phyloP scores from a whole-genome alignment of 306 rosid genomes.

The Myrica gale region DNA sequence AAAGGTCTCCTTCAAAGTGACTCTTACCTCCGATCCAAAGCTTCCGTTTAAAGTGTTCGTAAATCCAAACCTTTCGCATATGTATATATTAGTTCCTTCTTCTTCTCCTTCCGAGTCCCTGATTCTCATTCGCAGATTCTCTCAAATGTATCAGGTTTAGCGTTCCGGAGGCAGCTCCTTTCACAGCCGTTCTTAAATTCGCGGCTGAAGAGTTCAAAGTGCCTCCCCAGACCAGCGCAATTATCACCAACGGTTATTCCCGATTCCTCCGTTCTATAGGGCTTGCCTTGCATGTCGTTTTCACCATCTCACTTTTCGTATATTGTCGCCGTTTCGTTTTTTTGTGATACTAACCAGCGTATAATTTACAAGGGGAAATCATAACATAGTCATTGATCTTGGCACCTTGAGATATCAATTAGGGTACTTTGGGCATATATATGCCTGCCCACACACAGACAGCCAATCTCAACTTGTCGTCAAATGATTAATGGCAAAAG shows the following conservation, averaged over 20 bases:
- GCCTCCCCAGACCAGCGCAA: conserved; percentile 98
- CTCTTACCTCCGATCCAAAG: conserved; percentile 98
- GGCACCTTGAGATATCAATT: background rate
- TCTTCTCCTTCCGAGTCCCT: background rate
- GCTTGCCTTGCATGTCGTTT: background rate
- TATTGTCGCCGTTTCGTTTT: background rate
- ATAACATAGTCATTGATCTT: background rate
- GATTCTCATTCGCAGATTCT: background rate
- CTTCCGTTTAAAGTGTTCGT: conserved; percentile 93
- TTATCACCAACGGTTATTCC: conserved; percentile 81
- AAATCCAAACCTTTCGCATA: background rate
- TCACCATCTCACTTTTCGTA: background rate
- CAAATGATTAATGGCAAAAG: background rate
- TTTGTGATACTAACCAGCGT: background rate
- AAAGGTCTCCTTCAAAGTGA: conserved; percentile 97
- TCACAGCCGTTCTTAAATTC: conserved; percentile 94
- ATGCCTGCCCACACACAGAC: no score
- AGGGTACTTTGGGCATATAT: background rate
- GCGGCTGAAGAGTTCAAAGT: conserved; percentile 98
- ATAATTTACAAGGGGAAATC: background rate
- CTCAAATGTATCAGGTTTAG: conserved; percentile 58
- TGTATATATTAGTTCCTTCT: background rate
- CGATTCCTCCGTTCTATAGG: background rate
- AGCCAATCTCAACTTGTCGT: background rate
- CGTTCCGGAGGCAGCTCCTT: conserved; percentile 98